These are phyloP conservation scores for Pyricularia sp. DNA, from an alignment of 2,329 filamentous ascomycete species.

Conservation along the genomic window DNA sequence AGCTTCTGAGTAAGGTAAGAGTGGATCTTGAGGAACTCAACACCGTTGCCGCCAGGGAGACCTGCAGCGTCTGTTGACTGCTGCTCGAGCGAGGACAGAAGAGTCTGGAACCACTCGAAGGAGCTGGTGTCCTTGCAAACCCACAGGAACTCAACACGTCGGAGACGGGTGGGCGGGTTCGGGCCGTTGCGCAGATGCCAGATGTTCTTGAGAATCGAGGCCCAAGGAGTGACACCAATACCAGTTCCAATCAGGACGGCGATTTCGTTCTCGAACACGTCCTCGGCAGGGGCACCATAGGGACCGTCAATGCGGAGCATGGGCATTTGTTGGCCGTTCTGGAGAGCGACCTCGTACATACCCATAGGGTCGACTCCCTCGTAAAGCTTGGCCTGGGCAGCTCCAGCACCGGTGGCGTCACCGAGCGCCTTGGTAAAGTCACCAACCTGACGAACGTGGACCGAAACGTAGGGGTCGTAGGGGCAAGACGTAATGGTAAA, in stretches of 20 bases:
- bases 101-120: slow-evolving; percentile 97
- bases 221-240: slow-evolving; percentile 83
- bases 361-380: slow-evolving; percentile 85
- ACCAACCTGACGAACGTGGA: slow-evolving; percentile 92
- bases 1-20: slow-evolving; percentile 94
- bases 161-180: slow-evolving; percentile 80
- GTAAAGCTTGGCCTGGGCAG: slow-evolving; percentile 80
- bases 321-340: slow-evolving; percentile 91
- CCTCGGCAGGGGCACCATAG: slow-evolving; percentile 93
- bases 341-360: slow-evolving; percentile 95
- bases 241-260: slow-evolving; percentile 78
- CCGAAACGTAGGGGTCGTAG: slow-evolving; percentile 86
- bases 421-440: slow-evolving; percentile 94
- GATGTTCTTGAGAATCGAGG: slow-evolving; percentile 88
- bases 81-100: slow-evolving; percentile 81
- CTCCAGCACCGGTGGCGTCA: slow-evolving; percentile 85
- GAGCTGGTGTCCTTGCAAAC: slow-evolving; percentile 91
- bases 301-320: slow-evolving; percentile 84
- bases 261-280: slow-evolving; percentile 91
- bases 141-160: slow-evolving; percentile 98
- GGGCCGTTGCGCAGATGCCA: slow-evolving; percentile 90
- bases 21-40: slow-evolving; percentile 93
- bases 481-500: slow-evolving; percentile 99
- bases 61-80: slow-evolving; percentile 67
- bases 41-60: slow-evolving; percentile 55